These are phyloP conservation scores for Agastache rugosa DNA, from an alignment of 257 asterid species.

Conservation along the genomic window DNA sequence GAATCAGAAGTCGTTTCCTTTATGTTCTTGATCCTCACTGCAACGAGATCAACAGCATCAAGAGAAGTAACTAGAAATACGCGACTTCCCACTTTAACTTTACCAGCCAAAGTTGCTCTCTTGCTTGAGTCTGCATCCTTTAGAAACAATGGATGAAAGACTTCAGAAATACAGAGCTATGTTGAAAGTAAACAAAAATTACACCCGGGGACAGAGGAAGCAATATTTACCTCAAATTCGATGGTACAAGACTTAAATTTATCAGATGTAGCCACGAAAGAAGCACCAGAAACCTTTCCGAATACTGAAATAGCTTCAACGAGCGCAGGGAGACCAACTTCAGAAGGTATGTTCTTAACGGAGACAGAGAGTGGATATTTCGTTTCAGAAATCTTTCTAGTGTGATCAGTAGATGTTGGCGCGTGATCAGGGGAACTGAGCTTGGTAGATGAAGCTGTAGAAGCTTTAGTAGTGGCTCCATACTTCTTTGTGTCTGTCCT, in stretches of 20 bases:
- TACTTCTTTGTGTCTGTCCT: slow-evolving; percentile 18
- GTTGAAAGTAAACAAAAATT: neutral
- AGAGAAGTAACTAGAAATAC: slow-evolving; percentile 38
- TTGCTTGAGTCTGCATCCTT: slow-evolving; percentile 51
- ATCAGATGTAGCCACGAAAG: slow-evolving; percentile 35
- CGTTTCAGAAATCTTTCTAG: slow-evolving; percentile 25
- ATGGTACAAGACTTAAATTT: slow-evolving; percentile 44
- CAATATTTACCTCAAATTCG: slow-evolving; percentile 48
- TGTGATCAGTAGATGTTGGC: slow-evolving; percentile 24
- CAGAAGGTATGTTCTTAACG: slow-evolving; percentile 41
- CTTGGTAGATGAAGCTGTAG: slow-evolving; percentile 34
- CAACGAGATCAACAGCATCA: slow-evolving; percentile 38
- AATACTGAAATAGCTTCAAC: slow-evolving; percentile 51
- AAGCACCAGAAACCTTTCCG: slow-evolving; percentile 55
- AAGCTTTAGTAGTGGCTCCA: slow-evolving; percentile 17
- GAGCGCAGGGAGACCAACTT: slow-evolving; percentile 43
- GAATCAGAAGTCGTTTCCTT: slow-evolving; percentile 39
- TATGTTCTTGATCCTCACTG: slow-evolving; percentile 54
- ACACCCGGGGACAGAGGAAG: neutral
- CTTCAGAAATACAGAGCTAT: slow-evolving; percentile 13
- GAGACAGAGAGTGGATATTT: slow-evolving; percentile 36
- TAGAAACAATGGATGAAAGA: slow-evolving; percentile 17
- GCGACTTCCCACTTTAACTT: slow-evolving; percentile 39
- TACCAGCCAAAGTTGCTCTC: slow-evolving; percentile 48
- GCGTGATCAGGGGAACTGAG: slow-evolving; percentile 19